A percentile compares a stretch with the other conserved stretches of the same genome.
These are phyloP conservation scores for Stagonosporopsis tanaceti DNA, from an alignment of 2,329 filamentous ascomycete species.

Conservation along the genomic window DNA sequence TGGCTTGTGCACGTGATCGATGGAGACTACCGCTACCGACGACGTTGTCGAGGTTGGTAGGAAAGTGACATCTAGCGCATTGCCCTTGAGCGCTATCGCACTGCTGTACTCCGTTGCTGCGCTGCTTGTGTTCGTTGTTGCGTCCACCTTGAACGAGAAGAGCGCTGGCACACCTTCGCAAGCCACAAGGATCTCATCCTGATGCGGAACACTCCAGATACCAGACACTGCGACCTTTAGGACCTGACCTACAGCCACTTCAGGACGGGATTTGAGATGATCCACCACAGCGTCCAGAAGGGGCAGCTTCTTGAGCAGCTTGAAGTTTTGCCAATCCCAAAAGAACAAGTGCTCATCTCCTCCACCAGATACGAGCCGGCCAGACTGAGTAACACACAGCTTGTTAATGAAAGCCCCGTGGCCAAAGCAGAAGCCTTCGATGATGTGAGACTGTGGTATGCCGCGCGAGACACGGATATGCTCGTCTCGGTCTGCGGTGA, in stretches of 20 bases:
- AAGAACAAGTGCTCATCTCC: constrained; percentile 80
- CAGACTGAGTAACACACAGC: constrained; percentile 70
- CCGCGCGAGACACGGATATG: constrained; percentile 90
- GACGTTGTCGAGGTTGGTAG: constrained; percentile 21
- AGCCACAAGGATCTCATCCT: constrained; percentile 49
- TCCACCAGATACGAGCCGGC: constrained; percentile 83
- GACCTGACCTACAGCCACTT: constrained; percentile 20
- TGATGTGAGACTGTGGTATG: constrained; percentile 82
- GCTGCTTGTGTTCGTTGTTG: constrained; percentile 49
- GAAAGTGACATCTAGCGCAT: constrained; percentile 66
- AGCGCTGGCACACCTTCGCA: constrained; percentile 64
- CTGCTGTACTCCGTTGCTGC: constrained; percentile 49
- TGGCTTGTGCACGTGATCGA: constrained; percentile 62
- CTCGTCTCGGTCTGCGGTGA: constrained; percentile 75
- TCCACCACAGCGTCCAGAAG: constrained; percentile 36
- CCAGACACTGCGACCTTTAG: constrained; percentile 59
- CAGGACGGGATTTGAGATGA: constrained; percentile 29
- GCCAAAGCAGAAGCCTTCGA: constrained; percentile 88
- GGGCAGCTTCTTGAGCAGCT: constrained; percentile 63
- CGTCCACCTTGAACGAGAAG: constrained; percentile 66
- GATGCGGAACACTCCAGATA: constrained; percentile 56
- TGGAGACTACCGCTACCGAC: constrained; percentile 55
- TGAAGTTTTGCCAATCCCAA: constrained; percentile 78
- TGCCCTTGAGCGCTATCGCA: constrained; percentile 66
- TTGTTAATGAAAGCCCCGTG: constrained; percentile 85